Base-by-base conservation (phyloP, 257 asterid species). In the Solanum stenotomum region DNA sequence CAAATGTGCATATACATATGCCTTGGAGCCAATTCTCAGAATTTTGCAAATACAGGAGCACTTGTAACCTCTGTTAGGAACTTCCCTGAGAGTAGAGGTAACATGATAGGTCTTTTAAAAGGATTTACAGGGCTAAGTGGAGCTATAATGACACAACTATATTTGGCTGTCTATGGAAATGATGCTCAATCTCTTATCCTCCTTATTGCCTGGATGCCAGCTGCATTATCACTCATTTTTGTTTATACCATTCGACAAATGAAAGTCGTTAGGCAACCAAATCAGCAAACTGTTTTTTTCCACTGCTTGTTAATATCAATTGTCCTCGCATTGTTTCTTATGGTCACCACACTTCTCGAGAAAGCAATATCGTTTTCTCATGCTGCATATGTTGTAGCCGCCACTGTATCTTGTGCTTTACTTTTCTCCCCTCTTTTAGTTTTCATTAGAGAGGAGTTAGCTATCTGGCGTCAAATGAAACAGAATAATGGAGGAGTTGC, bases 41-140 rank as follows among this genome's bases (percentile, higher is more conserved):
- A 87, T 63, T 91, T 91, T 10, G 91, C 92, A 3, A 91, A 91
- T 65, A 90, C 91, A 23, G 92, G 92, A n/a, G 81, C 91, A 5
- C 88, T 91, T 10, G 92, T 91, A 6, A 87, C 90, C 10, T 90
- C 90, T 33, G 90, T 91, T 3, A 91, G 89, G 78, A 91, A 91
- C 67, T 90, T 91, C 85, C 93, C 93, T 2, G 93, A 90, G 72
- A 87, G 90, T 59, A 52, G 92, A 75, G 92, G 93, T n/a, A 86
- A 81, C 85, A 37, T 91, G 86, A 44, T 91, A 3, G 93, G 93
- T 13, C 72, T 91, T 83, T 83, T 91, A 88, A 91, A 91, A 86
- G 93, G 93, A 18, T 91, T 87, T 71, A 87, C 89, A 2, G 93
- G 93, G 46, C 37, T 91, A 85, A 91, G 93, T 84, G 93, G 93